Conservation (phyloP, 495 filamentous ascomycete genomes). For the Trichocladium uniseriatum region DNA sequence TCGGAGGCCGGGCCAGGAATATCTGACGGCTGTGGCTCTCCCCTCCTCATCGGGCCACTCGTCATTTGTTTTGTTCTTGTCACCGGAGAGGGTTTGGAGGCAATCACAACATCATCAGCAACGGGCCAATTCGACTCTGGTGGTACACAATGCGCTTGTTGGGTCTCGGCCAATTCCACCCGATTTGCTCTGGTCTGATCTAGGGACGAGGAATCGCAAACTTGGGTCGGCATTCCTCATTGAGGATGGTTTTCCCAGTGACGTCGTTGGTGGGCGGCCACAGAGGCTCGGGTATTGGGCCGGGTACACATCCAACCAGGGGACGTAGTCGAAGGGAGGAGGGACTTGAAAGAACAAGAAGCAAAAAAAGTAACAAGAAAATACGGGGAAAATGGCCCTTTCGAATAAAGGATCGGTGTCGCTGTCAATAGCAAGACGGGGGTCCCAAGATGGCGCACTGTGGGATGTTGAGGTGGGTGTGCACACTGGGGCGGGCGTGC, state of each 20-base stretch:
- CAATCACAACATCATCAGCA: slow-evolving; percentile 14
- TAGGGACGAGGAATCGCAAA: background rate
- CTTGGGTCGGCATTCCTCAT: slow-evolving; percentile 2
- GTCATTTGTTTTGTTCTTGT: slow-evolving; percentile 21
- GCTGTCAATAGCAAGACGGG: too few species aligned
- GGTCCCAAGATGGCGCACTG: too few species aligned
- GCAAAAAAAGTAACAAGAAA: background rate
- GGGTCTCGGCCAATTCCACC: background rate
- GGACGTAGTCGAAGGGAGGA: too few species aligned
- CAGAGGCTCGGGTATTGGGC: slow-evolving; percentile 4
- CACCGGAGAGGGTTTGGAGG: slow-evolving; percentile 1
- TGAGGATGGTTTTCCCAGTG: slow-evolving; percentile 4
- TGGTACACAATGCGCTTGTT: background rate
- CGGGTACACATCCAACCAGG: slow-evolving; percentile 10
- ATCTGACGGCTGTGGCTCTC: slow-evolving; percentile 15
- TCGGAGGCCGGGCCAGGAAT: slow-evolving; percentile 2
- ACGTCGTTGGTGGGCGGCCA: slow-evolving; percentile 10
- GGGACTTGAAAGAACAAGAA: background rate
- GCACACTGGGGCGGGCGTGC: too few species aligned
- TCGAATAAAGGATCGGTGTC: too few species aligned
- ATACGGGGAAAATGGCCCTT: too few species aligned
- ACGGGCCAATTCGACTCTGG: background rate
- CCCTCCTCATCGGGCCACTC: slow-evolving; percentile 8
- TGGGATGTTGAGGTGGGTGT: too few species aligned
- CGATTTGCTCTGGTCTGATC: background rate